phyloP scores from a whole-genome alignment of 106 monocot species.

The Platanthera guangdongensis region DNA sequence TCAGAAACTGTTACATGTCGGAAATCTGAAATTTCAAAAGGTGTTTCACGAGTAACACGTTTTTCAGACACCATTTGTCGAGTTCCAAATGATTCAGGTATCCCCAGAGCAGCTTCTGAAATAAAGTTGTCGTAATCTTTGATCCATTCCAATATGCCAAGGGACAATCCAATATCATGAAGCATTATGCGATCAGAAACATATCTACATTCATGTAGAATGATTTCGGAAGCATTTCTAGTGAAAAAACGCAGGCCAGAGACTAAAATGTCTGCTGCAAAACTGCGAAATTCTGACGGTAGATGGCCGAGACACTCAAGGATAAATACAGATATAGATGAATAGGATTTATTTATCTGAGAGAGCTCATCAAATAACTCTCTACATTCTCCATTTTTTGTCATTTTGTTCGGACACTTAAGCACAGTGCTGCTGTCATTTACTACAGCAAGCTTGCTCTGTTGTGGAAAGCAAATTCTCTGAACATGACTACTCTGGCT shows the following conservation, averaged over 20 bases:
- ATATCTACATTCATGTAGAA: constrained; percentile 29
- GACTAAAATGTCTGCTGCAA: constrained; percentile 43
- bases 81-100: neutral
- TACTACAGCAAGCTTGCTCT: neutral
- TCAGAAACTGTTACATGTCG: neutral
- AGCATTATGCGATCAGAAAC: constrained; percentile 44
- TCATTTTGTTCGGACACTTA: neutral
- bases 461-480: neutral
- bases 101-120: constrained; percentile 9
- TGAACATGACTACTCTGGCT: neutral
- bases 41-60: neutral
- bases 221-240: constrained; percentile 30
- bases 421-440: neutral
- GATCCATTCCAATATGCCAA: constrained; percentile 61
- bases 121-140: constrained; percentile 34
- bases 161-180: constrained; percentile 58
- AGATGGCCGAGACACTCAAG: constrained; percentile 43
- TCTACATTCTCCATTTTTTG: constrained; percentile 5
- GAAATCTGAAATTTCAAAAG: neutral
- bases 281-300: constrained; percentile 50
- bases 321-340: constrained; percentile 27
- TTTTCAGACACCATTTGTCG: neutral
- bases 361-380: neutral
- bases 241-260: constrained; percentile 26
- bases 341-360: constrained; percentile 7